phyloP scores from a whole-genome alignment of 805 yeast species.

The Hanseniaspora occidentalis region DNA sequence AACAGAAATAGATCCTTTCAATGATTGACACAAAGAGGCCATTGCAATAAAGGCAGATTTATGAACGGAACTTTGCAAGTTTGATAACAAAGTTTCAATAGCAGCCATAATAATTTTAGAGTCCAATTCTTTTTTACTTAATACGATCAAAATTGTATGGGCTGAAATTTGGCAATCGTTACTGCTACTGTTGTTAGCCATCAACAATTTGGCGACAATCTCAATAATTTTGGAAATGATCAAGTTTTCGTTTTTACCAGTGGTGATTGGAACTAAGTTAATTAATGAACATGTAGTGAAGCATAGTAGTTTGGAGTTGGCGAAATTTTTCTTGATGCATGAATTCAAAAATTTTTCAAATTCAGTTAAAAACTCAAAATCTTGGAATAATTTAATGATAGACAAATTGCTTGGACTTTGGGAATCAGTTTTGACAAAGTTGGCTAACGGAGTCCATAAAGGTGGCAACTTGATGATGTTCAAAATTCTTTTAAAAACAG shows the following conservation, averaged over 20 bases:
- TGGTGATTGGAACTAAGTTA: conserved; percentile 46
- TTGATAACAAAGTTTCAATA: conserved; percentile 40
- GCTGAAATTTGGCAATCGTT: conserved; percentile 70
- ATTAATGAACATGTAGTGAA: conserved; percentile 65
- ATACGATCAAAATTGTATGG: conserved; percentile 68
- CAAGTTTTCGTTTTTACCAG: conserved; percentile 30
- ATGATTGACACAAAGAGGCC: conserved; percentile 36
- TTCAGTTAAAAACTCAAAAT: conserved; percentile 52
- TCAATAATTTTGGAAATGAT: conserved; percentile 45
- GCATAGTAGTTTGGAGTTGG: conserved; percentile 40
- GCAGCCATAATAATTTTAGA: conserved; percentile 45
- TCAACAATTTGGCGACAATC: conserved; percentile 41
- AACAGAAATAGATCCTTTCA: conserved; percentile 28
- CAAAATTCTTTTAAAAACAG: conserved; percentile 63
- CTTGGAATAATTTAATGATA: conserved; percentile 62
- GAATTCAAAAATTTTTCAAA: conserved; percentile 41
- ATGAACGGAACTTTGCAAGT: conserved; percentile 29
- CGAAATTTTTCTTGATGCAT: conserved; percentile 24
- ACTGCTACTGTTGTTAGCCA: conserved; percentile 24
- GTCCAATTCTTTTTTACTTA: conserved; percentile 29
- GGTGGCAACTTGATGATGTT: conserved; percentile 71
- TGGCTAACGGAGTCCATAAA: conserved; percentile 57
- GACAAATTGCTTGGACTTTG: conserved; percentile 50
- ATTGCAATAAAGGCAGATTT: conserved; percentile 36
- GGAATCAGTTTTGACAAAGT: conserved; percentile 51